phyloP scores from a whole-genome alignment of 768 basidiomycete species.

The Boletus rubropictus region DNA sequence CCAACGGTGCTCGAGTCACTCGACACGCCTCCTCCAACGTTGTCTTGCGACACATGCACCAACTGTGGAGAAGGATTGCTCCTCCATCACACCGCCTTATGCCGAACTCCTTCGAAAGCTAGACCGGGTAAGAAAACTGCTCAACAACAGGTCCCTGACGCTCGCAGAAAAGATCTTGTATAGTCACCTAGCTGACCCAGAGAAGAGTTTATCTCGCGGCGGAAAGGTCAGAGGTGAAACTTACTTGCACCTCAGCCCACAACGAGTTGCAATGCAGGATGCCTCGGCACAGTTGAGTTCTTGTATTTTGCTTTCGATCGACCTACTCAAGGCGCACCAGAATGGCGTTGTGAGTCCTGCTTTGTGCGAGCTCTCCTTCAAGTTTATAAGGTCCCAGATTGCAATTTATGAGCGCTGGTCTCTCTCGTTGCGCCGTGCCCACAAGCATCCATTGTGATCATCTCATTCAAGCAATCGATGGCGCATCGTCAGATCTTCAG shows the following conservation, averaged over 20 bases:
- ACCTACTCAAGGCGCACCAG: conserved; percentile 34
- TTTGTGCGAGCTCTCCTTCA: not conserved
- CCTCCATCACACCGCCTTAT: conserved; percentile 85
- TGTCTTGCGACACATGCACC: conserved; percentile 38
- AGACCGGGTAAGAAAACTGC: conserved; percentile 56
- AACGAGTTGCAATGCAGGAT: conserved; percentile 98
- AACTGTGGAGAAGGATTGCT: conserved; percentile 50
- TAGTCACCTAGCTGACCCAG: conserved; percentile 80
- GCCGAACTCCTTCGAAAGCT: conserved; percentile 63
- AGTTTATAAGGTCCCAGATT: conserved; percentile 42
- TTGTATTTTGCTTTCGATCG: not conserved
- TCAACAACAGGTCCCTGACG: conserved; percentile 74
- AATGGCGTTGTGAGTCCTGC: conserved; percentile 67
- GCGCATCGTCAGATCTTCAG: conserved; percentile 81
- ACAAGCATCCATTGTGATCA: conserved; percentile 97
- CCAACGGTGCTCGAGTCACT: conserved; percentile 10
- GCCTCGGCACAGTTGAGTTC: conserved; percentile 76
- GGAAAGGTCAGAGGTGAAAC: conserved; percentile 76
- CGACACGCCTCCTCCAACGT: conserved; percentile 22
- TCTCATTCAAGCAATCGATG: conserved; percentile 88
- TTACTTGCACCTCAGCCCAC: conserved; percentile 86
- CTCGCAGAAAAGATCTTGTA: conserved; percentile 98
- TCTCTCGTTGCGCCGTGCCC: conserved; percentile 77
- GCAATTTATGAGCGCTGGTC: conserved; percentile 97
- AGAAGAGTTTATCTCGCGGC: conserved; percentile 57